Base-by-base conservation (phyloP, 1,284 basidiomycete species). In the Ustilago xerochloae region DNA sequence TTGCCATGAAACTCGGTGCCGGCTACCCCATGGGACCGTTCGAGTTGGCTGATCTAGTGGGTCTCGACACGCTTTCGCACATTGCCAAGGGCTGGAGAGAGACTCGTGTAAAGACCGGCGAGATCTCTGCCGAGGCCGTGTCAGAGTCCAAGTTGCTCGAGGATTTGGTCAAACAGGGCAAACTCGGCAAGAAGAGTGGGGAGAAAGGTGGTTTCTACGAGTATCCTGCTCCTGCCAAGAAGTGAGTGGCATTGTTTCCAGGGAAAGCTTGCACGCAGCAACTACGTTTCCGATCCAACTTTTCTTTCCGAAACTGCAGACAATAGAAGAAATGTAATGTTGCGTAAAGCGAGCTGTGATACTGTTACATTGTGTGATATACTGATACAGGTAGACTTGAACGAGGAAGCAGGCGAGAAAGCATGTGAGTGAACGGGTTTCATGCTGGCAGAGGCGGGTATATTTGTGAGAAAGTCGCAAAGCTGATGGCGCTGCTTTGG, bases 1-100 rank as follows among this genome's bases (percentile, higher is more conserved):
- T 85, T 12, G 88, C 88, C 35, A 89, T 89, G 88, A 88, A 88
- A 83, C 85, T 89, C 26, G 88, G 88, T 29, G 88, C 88, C 15
- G 88, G 88, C 47, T 80, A 82, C 71, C 81, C 84, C 7, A 84
- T 86, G 79, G 85, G 88, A 73, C 88, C 88, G 26, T 87, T 89
- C 76, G 87, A 88, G 81, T 85, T 89, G 9, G 85, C 87, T 29
- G 88, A 89, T 80, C 87, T 88, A 58, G 87, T 88, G 43, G 88
- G 88, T 38, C 84, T 88, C 47, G 87, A 87, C 85, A 84, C 85
- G 3, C 64, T 77, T 38, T 68, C 58, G 46, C 76, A 87, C 82
- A 89, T 89, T 71, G 84, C 87, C 24, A 76, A 83, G 51, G 88
- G 88, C 61, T 89, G 88, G 88, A 82, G 86, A 39, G 86, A 87